These are phyloP conservation scores for Aspergillus latus DNA, from an alignment of 2,329 filamentous ascomycete species.

Conservation along the genomic window DNA sequence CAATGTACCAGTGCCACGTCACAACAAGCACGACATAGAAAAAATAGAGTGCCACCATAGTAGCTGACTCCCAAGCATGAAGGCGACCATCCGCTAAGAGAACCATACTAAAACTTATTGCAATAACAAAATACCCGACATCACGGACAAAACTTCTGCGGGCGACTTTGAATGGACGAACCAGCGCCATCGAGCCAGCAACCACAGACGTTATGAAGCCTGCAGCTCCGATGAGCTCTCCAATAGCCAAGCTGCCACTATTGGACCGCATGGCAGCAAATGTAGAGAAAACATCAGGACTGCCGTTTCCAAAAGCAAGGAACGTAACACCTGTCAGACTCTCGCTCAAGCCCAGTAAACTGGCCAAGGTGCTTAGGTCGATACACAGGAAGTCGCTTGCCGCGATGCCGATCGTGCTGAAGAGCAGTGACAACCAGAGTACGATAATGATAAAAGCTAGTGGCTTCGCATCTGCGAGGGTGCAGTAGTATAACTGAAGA, in stretches of 20 bases:
- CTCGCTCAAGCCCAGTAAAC: conserved; percentile 87
- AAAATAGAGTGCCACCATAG: conserved; percentile 87
- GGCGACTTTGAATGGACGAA: conserved; percentile 88
- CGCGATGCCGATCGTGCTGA: conserved; percentile 95
- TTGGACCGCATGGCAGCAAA: conserved; percentile 98
- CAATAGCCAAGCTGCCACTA: conserved; percentile 93
- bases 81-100: conserved; percentile 84
- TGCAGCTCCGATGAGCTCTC: conserved; percentile 91
- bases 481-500: conserved; percentile 87
- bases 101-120: conserved; percentile 80
- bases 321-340: conserved; percentile 96
- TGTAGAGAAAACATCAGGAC: conserved; percentile 96
- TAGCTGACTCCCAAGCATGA: conserved; percentile 81
- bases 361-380: conserved; percentile 90
- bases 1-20: conserved; percentile 84
- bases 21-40: conserved; percentile 90
- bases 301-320: conserved; percentile 94
- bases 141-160: conserved; percentile 88
- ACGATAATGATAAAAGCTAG: conserved; percentile 77
- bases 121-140: conserved; percentile 85
- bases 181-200: conserved; percentile 93
- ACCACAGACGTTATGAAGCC: conserved; percentile 96
- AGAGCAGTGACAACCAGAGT: conserved; percentile 82
- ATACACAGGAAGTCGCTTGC: conserved; percentile 98
- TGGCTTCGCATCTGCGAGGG: conserved; percentile 64